Evolutionary conservation across 768 basidiomycete species (phyloP).

Genomic region (Leccinum disarticulatum): DNA sequence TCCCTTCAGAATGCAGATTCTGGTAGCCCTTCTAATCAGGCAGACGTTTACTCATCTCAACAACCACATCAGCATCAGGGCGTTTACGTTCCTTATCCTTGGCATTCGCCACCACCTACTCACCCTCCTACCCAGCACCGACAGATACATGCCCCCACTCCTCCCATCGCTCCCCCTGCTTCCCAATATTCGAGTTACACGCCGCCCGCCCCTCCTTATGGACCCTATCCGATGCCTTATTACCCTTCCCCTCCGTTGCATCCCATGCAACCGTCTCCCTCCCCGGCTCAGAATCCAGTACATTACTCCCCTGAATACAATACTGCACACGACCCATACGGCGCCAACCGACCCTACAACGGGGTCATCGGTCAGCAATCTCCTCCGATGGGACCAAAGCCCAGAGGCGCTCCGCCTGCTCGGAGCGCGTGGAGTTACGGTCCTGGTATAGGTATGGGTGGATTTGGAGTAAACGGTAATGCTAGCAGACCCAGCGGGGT

Average conservation of each 20-base stretch:
- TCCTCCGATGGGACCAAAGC: slow-evolving; percentile 25
- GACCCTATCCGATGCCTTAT: slow-evolving; percentile 36
- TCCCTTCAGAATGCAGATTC: slow-evolving; percentile 41
- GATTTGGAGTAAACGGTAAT: slow-evolving; percentile 35
- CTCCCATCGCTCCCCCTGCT: slow-evolving; percentile 30
- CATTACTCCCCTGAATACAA: slow-evolving; percentile 33
- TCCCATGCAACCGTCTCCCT: slow-evolving; percentile 26
- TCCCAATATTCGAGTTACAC: slow-evolving; percentile 35
- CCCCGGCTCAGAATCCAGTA: slow-evolving; percentile 27
- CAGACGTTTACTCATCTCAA: slow-evolving; percentile 34
- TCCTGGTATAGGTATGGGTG: slow-evolving; percentile 55
- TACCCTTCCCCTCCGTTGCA: slow-evolving; percentile 34
- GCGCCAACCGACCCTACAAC: slow-evolving; percentile 25
- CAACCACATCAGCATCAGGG: slow-evolving; percentile 34
- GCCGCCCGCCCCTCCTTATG: slow-evolving; percentile 33
- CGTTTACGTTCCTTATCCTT: slow-evolving; percentile 31
- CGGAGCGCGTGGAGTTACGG: slow-evolving; percentile 71
- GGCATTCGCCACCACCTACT: slow-evolving; percentile 37
- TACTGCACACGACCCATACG: slow-evolving; percentile 25
- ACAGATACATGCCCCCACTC: slow-evolving; percentile 32
- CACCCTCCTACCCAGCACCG: slow-evolving; percentile 43
- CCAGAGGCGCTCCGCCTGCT: slow-evolving; percentile 39
- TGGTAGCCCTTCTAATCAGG: slow-evolving; percentile 23
- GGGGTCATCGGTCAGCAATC: slow-evolving; percentile 34
- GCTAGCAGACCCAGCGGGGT: slow-evolving; percentile 27